Evolutionary conservation across 2,329 filamentous ascomycete species (phyloP).

Genomic region (Penicillium sp.): DNA sequence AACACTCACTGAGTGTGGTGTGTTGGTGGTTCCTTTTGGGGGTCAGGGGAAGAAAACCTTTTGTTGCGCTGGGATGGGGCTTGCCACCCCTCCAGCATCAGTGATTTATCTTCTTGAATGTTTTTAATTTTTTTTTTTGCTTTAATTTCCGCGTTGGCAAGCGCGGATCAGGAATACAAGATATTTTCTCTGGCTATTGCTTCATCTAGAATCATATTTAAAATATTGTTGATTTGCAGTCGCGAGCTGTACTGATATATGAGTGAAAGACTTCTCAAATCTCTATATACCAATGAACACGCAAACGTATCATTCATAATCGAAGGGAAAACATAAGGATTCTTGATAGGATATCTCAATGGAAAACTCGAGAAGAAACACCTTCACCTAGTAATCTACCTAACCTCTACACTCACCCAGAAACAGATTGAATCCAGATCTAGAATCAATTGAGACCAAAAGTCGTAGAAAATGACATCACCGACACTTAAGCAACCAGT

Average conservation of each 20-base stretch:
- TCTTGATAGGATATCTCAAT: slow-evolving; percentile 9
- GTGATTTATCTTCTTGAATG: not conserved
- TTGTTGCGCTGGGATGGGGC: not conserved
- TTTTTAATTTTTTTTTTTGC: not conserved
- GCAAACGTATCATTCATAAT: not conserved
- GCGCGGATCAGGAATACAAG: not conserved
- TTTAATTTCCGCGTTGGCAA: not conserved
- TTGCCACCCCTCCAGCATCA: not conserved
- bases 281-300: not conserved
- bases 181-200: not conserved
- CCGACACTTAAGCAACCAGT: slow-evolving; percentile 37
- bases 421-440: not conserved
- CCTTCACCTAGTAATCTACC: not conserved
- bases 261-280: not conserved
- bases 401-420: not conserved
- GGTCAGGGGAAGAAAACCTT: not conserved
- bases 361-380: not conserved
- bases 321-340: not conserved
- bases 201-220: not conserved
- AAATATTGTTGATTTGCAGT: not conserved
- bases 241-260: not conserved
- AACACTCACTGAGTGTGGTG: slow-evolving; percentile 32
- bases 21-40: not conserved
- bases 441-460: not conserved
- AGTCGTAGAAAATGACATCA: not conserved